Evolutionary conservation across 257 asterid genomes (phyloP), one percentile per base, ranked within the genome.

Genomic region (Petrea volubilis): DNA sequence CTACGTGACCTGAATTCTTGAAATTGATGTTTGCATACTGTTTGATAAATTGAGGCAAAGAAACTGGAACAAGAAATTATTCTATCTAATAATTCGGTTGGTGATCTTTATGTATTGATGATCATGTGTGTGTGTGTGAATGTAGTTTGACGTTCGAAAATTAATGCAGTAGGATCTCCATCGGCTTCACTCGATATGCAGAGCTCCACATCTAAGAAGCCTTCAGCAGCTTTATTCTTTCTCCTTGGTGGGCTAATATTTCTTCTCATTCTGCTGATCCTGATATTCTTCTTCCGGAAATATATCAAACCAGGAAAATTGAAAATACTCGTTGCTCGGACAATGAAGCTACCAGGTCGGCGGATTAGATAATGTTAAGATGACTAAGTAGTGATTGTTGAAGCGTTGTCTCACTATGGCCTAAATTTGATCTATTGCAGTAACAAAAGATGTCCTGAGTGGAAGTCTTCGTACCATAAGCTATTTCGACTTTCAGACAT

Each of bases 381-480:
- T 7, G 44, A 33, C 17, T 12, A 10, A 29, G n/a, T 12, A 7
- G 33, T 5, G 15, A 17, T 50, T 23, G 17, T 15, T 50, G 52
- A 50, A 36, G 20, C 27, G 14, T 44, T 20, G 41, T 38, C 70
- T 70, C 23, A 60, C 12, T 8, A 64, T 60, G 25, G 36, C 49
- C 75, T 73, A 18, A 28, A 33, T 49, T 72, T 69, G 15, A 58
- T 79, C 43, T 64, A 36, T 56, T 81, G 78, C 88, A 90, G 97
- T 66, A 25, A 60, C 74, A 31, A 80, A 72, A 17, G 85, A 75
- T 53, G 68, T 62, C 52, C 74, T 86, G 6, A 80, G 90, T 65
- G 94, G 88, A 34, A 79, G 74, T 77, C 91, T 86, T 64, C 86
- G 73, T 20, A 84, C 87, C 1, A 83, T 88, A 17, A 79, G 85